These are phyloP conservation scores for Mycothermus thermophilus DNA, from an alignment of 495 filamentous ascomycete genomes.

Conservation along the genomic window DNA sequence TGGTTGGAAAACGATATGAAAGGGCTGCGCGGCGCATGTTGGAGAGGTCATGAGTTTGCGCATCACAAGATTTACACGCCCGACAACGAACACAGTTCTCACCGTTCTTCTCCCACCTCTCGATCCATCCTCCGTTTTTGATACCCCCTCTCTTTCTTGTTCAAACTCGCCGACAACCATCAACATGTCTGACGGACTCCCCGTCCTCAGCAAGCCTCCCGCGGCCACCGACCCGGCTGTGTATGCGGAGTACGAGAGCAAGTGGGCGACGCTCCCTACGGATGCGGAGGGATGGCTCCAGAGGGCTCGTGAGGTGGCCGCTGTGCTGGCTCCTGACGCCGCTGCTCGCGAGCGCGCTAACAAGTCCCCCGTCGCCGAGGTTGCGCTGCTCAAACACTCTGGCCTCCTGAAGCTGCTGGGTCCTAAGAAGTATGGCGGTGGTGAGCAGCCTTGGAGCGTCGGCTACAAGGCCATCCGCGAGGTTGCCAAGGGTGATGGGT, in stretches of 20 bases:
- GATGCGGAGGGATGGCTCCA: constrained; percentile 34
- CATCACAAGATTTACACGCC: too few species aligned
- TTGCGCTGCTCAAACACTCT: constrained; percentile 42
- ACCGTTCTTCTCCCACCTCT: too few species aligned
- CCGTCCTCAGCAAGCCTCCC: constrained; percentile 8
- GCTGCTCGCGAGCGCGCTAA: constrained; percentile 40
- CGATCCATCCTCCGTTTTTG: too few species aligned
- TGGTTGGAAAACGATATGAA: too few species aligned
- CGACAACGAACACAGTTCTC: too few species aligned
- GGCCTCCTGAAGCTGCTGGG: constrained; percentile 43
- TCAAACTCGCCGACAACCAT: too few species aligned
- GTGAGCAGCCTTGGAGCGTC: constrained; percentile 41
- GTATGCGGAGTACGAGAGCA: constrained; percentile 33
- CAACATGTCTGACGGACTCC: constrained; percentile 2
- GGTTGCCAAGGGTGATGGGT: constrained; percentile 45
- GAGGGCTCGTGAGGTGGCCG: constrained; percentile 38
- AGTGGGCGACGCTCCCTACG: constrained; percentile 33
- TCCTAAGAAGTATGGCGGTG: constrained; percentile 41
- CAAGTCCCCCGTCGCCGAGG: constrained; percentile 41
- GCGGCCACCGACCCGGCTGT: constrained; percentile 36
- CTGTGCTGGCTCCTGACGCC: constrained; percentile 39
- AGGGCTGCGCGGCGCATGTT: too few species aligned
- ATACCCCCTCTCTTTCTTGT: too few species aligned
- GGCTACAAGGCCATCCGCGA: constrained; percentile 45
- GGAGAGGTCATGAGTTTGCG: too few species aligned